A percentile compares a stretch with the other conserved stretches of the same genome.
Conservation (phyloP, 2,329 filamentous ascomycete genomes). For the Sporothrix schenckii region DNA sequence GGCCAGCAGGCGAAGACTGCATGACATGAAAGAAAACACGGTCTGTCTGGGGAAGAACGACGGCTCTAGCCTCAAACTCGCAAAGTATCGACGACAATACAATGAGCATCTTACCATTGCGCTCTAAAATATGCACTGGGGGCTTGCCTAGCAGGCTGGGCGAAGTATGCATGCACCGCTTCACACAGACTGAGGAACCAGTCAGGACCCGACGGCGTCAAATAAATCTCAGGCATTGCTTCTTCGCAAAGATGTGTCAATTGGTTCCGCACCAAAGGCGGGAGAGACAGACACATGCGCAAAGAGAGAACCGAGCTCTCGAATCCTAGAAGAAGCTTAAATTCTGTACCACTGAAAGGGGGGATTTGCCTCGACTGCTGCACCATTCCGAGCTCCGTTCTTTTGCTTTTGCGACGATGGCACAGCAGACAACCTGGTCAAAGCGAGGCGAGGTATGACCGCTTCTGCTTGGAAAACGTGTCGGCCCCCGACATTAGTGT, state of each 20-base stretch:
- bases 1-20: not conserved
- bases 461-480: not conserved
- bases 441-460: conserved; percentile 11
- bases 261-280: not conserved
- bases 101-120: conserved; percentile 11
- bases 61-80: conserved; percentile 19
- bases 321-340: conserved; percentile 27
- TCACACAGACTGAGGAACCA: conserved; percentile 14
- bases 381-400: conserved; percentile 1
- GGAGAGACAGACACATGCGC: not conserved
- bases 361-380: not conserved
- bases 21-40: not conserved
- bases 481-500: not conserved
- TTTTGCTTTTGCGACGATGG: conserved; percentile 16
- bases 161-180: conserved; percentile 15
- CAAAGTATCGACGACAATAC: not conserved
- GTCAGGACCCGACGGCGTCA: not conserved
- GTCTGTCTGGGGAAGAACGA: not conserved
- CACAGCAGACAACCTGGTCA: conserved; percentile 19
- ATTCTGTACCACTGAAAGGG: conserved; percentile 21
- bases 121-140: conserved; percentile 1
- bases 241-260: not conserved
- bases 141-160: not conserved
- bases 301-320: not conserved
- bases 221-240: not conserved